Evolutionary conservation across 768 basidiomycete species (phyloP), one percentile per base, ranked within the genome.

Genomic region (Suillus alpinus): DNA sequence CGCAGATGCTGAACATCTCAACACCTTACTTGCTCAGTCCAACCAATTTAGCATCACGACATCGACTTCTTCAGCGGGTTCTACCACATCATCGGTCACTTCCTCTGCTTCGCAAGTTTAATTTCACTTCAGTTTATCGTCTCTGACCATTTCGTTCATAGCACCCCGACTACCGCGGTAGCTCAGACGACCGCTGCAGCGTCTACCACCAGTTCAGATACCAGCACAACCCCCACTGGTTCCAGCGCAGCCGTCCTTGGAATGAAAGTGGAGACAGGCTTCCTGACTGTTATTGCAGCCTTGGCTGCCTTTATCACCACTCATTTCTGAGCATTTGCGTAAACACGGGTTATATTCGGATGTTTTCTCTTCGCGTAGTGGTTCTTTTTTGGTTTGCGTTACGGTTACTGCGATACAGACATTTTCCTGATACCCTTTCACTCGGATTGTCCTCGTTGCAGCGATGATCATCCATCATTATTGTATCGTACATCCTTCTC

Each of bases 21-120:
- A 72, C 71, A 73, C 75, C 56, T 85, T 94, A 65, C 80, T 85
- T 57, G 91, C 92, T 41, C 91, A 95, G 74, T 92, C 91, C 18
- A 56, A 59, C 31, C 69, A 83, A 59, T 95, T 94, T 73, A 74
- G 69, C 66, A 84, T 86, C 70, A 72, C 71, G 44, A 60, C 62
- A 1, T 32, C 61, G 32, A 63, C 69, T 37, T 63, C 71, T 18
- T 56, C 66, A 37, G 55, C 34, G 32, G 49, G 34, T 7, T 58
- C 73, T 6, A 51, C 62, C 7, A 44, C 66, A 2, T 59, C 71
- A 16, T 68, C 69, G 29, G 46, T 66, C 52, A 58, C 69, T 12
- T 58, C 65, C 14, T 60, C 67, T 18, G 5, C 5, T 20, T 52
- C 59, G 70, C 72, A 53, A 73, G 72, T 20, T 5, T 23, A 7